Evolutionary conservation across 768 basidiomycete genomes (phyloP), one percentile per base, ranked within the genome.

Genomic region (Rhodotorula graminis): DNA sequence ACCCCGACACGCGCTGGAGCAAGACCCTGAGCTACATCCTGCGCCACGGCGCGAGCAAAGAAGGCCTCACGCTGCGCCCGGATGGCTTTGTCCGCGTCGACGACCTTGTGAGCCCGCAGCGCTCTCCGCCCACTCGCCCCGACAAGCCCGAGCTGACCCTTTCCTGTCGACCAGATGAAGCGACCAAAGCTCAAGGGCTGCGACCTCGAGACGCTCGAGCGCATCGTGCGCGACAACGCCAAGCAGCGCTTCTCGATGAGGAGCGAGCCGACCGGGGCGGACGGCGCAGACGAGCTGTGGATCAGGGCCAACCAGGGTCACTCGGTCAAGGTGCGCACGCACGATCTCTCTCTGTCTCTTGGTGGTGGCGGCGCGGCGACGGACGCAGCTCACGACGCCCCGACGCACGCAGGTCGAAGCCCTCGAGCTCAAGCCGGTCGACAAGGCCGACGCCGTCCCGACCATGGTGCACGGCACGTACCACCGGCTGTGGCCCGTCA

Each of bases 261-360:
- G 19, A 80, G 83, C 49, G 89, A 91, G 75, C 80, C 83, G 31
- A 65, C 67, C 0, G 73, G 73, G 6, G 58, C 47, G 19, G 76
- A 65, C 46, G 76, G 77, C 9, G 82, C 80, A 18, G 82, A 84
- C 16, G 79, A 84, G n/a, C 90, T 90, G 90, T 91, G 89, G 88
- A 92, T 94, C 75, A 85, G 89, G 49, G 93, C 93, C 15, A 92
- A 91, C 76, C 93, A 94, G 80, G 93, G 93, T 0, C 93, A 94
- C 82, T 90, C 91, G 0, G 83, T 95, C 59, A 86, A 88, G 84
- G 92, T 88, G 71, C 37, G 83, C 73, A 15, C 19, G n/a, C n/a
- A n/a, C n/a, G n/a, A n/a, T n/a, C n/a, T n/a, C n/a, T n/a, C n/a
- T n/a, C n/a, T n/a, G n/a, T n/a, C n/a, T n/a, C n/a, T n/a, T n/a